Evolutionary conservation across 2,329 filamentous ascomycete genomes (phyloP).

Genomic region (Akanthomyces uredinophilus): DNA sequence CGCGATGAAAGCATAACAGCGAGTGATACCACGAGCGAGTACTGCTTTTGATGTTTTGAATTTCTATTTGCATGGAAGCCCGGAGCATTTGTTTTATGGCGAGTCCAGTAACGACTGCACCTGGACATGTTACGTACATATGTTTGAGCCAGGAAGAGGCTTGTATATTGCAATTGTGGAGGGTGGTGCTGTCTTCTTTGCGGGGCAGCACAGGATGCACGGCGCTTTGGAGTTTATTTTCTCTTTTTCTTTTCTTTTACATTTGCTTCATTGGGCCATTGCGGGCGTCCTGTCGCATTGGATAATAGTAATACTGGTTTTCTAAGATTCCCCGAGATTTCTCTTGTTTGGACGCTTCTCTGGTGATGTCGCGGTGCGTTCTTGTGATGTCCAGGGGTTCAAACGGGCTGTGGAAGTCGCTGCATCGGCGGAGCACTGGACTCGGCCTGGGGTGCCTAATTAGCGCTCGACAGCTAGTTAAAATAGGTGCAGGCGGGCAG

Average conservation of each 20-base stretch:
- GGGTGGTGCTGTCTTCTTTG: background rate
- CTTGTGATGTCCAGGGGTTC: background rate
- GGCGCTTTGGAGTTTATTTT: slow-evolving; percentile 4
- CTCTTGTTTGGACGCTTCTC: background rate
- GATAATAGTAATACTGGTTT: slow-evolving; percentile 4
- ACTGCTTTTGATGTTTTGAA: background rate
- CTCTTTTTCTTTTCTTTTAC: background rate
- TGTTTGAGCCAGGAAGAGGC: background rate
- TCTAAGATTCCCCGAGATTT: too few relatives aligned
- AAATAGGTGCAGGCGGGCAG: background rate
- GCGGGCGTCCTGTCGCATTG: background rate
- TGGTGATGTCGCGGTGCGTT: background rate
- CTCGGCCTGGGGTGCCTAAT: too few relatives aligned
- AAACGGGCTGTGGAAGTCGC: background rate
- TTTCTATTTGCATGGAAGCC: slow-evolving; percentile 5
- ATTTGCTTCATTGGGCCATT: slow-evolving; percentile 5
- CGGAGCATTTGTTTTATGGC: background rate
- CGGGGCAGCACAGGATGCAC: background rate
- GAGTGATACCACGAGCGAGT: slow-evolving; percentile 6
- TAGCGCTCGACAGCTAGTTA: background rate
- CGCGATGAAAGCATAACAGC: slow-evolving; percentile 6
- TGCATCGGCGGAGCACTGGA: too few relatives aligned
- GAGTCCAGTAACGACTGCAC: slow-evolving; percentile 7
- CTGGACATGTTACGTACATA: slow-evolving; percentile 3
- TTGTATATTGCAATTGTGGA: background rate